Base-by-base conservation (phyloP, 345 rosid species). In the Cardamine chenopodiifolia region DNA sequence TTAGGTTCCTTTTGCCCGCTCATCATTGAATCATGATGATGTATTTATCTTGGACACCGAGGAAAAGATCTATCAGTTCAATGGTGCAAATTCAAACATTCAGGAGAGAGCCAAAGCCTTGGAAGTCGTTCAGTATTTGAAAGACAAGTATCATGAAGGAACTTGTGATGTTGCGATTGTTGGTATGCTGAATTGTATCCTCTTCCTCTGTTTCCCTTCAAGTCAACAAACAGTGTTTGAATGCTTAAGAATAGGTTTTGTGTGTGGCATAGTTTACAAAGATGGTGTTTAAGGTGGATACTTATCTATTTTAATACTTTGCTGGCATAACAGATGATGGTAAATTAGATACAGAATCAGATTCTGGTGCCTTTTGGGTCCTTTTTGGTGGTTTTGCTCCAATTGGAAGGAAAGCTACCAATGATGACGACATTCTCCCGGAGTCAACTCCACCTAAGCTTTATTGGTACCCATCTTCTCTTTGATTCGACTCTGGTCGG, bases 81-180 rank as follows among this genome's bases (percentile, higher is more conserved):
- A 92, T 71, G 99, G 98, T 69, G 85, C 97, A 75, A 92, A 96
- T 75, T 92, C 99, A 23, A 96, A 87, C 80, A 92, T 96, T 72
- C 99, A 96, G 78, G 99, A 96, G 85, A 88, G 99, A 74, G 98
- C 93, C 17, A 96, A 96, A 86, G 93, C 99, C 66, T 84, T 90
- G 81, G 99, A 95, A 89, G 97, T 93, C 34, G 85, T 92, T 85
- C 97, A 92, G 77, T 92, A 81, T 81, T 81, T 90, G 75, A 92
- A 92, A 84, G 97, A 92, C 71, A 92, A 81, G 84, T 87, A 90
- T 84, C 96, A 90, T 20, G 90, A 86, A 20, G 97, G 97, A 78
- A 84, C 66, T 18, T 86, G 88, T 34, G 87, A 81, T 68, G 90
- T 92, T 76, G 96, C 94, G 23, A 87, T 92, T 79, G 91, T 92